These are phyloP conservation scores for Xerocomus nothofagi DNA, from an alignment of 1,284 basidiomycete genomes.

Conservation along the genomic window DNA sequence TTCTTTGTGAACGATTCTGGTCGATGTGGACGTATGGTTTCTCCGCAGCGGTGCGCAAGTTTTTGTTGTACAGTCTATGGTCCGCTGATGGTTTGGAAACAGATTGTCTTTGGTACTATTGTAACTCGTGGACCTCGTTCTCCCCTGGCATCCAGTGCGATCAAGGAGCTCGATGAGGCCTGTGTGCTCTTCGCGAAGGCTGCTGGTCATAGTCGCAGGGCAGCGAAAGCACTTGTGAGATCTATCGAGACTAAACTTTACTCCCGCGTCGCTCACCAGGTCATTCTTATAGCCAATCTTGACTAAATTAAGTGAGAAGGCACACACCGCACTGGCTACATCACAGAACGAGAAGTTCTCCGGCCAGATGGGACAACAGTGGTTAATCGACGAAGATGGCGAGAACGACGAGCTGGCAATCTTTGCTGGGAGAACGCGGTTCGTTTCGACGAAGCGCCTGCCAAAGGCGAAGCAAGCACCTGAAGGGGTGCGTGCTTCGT, in stretches of 20 bases:
- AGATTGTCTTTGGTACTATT: slow-evolving; percentile 69
- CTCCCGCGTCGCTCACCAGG: slow-evolving; percentile 4
- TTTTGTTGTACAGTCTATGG: background rate
- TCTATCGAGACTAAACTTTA: background rate
- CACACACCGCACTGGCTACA: slow-evolving; percentile 44
- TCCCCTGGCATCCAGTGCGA: slow-evolving; percentile 56
- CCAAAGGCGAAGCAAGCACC: slow-evolving; percentile 11
- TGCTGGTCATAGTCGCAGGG: slow-evolving; percentile 52
- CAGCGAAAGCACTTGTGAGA: slow-evolving; percentile 60
- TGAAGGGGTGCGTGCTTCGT: slow-evolving; percentile 14
- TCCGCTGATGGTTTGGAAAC: slow-evolving; percentile 11
- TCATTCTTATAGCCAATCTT: slow-evolving; percentile 47
- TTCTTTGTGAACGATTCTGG: slow-evolving; percentile 55
- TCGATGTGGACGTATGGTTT: slow-evolving; percentile 67
- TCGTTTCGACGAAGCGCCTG: slow-evolving; percentile 44
- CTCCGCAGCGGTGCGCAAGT: slow-evolving; percentile 54
- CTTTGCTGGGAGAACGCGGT: slow-evolving; percentile 58
- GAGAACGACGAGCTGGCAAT: slow-evolving; percentile 63
- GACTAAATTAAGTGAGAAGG: slow-evolving; percentile 55
- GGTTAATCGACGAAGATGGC: slow-evolving; percentile 43
- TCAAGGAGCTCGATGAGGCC: slow-evolving; percentile 62
- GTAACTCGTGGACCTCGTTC: slow-evolving; percentile 62
- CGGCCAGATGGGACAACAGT: slow-evolving; percentile 39
- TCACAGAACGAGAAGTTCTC: slow-evolving; percentile 38
- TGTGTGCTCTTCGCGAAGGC: slow-evolving; percentile 59